These are phyloP conservation scores for Persicaria tinctoria DNA, from an alignment of 148 eudicot genomes.

Conservation along the genomic window DNA sequence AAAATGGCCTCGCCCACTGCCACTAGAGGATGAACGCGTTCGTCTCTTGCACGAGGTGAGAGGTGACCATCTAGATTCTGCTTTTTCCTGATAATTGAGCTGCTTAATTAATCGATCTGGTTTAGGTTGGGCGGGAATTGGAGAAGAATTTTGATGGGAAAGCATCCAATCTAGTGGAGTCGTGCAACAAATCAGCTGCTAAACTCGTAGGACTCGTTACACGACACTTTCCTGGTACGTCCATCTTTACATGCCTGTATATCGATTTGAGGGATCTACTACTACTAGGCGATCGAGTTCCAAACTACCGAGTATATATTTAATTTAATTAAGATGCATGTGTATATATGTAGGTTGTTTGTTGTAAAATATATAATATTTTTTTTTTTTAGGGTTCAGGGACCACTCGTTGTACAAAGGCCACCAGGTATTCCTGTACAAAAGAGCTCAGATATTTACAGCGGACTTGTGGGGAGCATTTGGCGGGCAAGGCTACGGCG, in stretches of 20 bases:
- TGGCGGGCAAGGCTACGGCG: constrained; percentile 71
- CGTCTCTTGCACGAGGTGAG: constrained; percentile 73
- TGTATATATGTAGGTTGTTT: no score
- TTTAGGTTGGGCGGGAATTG: constrained; percentile 73
- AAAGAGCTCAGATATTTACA: constrained; percentile 84
- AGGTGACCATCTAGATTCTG: neutral
- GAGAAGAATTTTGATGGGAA: constrained; percentile 76
- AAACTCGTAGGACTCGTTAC: constrained; percentile 68
- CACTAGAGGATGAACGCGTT: constrained; percentile 76
- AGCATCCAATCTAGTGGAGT: constrained; percentile 70
- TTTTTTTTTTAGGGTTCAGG: constrained; percentile 48
- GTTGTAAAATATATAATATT: no score
- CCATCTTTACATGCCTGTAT: neutral
- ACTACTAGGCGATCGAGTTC: no score
- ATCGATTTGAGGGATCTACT: no score
- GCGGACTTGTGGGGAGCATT: constrained; percentile 91
- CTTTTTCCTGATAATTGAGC: neutral
- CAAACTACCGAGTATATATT: no score
- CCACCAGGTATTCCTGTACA: constrained; percentile 73
- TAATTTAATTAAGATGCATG: no score
- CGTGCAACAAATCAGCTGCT: constrained; percentile 69
- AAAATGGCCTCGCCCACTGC: constrained; percentile 80
- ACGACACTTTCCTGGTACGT: constrained; percentile 61
- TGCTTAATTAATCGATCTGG: neutral
- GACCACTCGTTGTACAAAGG: constrained; percentile 93